These are phyloP conservation scores for Pseudoneurospora amorphoporcata DNA, from an alignment of 495 filamentous ascomycete species.

Conservation along the genomic window DNA sequence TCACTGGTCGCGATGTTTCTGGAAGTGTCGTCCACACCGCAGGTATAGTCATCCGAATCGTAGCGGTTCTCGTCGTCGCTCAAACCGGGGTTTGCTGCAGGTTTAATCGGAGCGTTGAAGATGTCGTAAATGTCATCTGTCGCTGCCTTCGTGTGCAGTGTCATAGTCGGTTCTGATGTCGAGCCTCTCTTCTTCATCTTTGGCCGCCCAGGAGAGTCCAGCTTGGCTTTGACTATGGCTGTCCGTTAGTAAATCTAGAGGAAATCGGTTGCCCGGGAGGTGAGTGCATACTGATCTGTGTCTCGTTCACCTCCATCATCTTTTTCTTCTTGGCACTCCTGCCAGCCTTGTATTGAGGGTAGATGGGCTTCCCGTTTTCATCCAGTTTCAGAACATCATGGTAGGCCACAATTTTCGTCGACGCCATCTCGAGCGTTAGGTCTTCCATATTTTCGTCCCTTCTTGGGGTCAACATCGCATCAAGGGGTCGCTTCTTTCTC, in stretches of 20 bases:
- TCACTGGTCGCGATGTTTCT: slow-evolving; percentile 48
- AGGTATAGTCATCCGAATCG: slow-evolving; percentile 68
- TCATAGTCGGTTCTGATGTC: slow-evolving; percentile 79
- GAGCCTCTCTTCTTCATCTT: slow-evolving; percentile 56
- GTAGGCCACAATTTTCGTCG: slow-evolving; percentile 34
- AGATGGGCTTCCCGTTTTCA: slow-evolving; percentile 39
- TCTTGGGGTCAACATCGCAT: background rate
- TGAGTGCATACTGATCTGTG: slow-evolving; percentile 62
- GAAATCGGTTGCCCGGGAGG: background rate
- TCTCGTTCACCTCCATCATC: slow-evolving; percentile 67
- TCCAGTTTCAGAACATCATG: slow-evolving; percentile 36
- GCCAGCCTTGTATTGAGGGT: slow-evolving; percentile 18
- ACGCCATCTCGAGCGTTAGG: slow-evolving; percentile 13
- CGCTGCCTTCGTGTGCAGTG: slow-evolving; percentile 85
- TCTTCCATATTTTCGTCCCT: slow-evolving; percentile 14
- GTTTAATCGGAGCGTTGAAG: slow-evolving; percentile 81
- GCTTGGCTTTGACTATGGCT: slow-evolving; percentile 71
- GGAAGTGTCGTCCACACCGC: slow-evolving; percentile 62
- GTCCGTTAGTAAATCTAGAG: slow-evolving; percentile 7
- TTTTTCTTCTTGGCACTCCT: slow-evolving; percentile 49
- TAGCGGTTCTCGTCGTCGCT: slow-evolving; percentile 59
- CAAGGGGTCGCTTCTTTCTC: slow-evolving; percentile 5
- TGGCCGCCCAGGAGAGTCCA: slow-evolving; percentile 75
- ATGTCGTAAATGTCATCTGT: slow-evolving; percentile 96
- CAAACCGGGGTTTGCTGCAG: slow-evolving; percentile 28